Base-by-base conservation (phyloP, 345 rosid genomes). In the Murraya paniculata region DNA sequence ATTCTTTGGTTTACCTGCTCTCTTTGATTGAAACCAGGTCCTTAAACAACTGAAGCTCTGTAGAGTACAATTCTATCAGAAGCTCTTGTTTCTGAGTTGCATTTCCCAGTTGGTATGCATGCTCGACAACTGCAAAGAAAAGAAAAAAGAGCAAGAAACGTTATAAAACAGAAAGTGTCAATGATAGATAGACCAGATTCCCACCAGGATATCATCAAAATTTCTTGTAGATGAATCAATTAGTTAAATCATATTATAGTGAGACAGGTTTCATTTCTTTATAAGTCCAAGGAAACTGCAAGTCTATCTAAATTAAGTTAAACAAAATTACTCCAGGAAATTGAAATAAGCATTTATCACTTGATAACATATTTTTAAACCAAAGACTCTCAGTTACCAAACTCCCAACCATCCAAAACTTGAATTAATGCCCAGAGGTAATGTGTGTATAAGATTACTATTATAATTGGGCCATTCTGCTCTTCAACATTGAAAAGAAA, bases 21-120 rank as follows among this genome's bases (percentile, higher is more conserved):
- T 92, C 97, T 73, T 90, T 88, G 72, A 82, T 71, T 45, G 89
- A 73, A 7, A 84, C 68, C 71, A 94, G 87, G 83, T 88, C 90
- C 86, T 90, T 94, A 81, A 96, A 96, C 83, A 96, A 84, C 77
- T 90, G 97, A 80, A 96, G 92, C 86, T 96, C 98, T 0, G 92
- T 86, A 72, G 99, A 96, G 81, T 91, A 96, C 74, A 96, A 82
- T 81, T 94, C 99, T 79, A 85, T 80, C 77, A 94, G 83, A 80
- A 96, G 97, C 81, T 91, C 98, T 88, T 94, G 98, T 70, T 93
- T 96, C 78, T 94, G 98, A 81, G 87, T 77, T 27, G 91, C 94
- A 74, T 87, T 92, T 80, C 87, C 99, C 69, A 89, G 71, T 71
- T 90, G 87, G 80, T 96, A 96, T 64, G 91, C 98, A 85, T 91